phyloP scores from a whole-genome alignment of 768 basidiomycete species.

The Collybia nuda region DNA sequence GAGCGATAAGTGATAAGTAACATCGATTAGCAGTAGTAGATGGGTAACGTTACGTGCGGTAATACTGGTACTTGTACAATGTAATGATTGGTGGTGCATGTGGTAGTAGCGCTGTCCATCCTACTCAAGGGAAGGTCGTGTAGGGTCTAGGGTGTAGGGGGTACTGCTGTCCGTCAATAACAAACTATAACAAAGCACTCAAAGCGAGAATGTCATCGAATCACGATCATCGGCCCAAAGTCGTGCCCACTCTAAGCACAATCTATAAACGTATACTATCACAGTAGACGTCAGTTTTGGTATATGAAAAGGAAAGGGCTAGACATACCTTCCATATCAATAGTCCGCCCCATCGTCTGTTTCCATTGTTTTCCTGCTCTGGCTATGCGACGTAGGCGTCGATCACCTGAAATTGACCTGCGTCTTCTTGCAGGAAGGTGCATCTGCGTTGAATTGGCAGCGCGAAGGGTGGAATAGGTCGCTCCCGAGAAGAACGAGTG shows the following conservation, averaged over 20 bases:
- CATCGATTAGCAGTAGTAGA: too few relatives aligned
- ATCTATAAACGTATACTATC: conserved; percentile 80
- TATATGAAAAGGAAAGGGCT: neutral
- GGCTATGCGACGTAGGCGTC: conserved; percentile 77
- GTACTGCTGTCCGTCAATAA: neutral
- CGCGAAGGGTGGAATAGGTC: conserved; percentile 53
- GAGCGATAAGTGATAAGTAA: too few relatives aligned
- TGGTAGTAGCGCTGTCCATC: too few relatives aligned
- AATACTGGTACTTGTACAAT: too few relatives aligned
- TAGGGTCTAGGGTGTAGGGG: too few relatives aligned
- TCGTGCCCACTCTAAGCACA: conserved; percentile 87
- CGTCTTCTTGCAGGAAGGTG: conserved; percentile 31
- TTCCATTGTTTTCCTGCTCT: conserved; percentile 94
- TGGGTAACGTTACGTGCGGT: too few relatives aligned
- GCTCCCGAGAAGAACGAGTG: conserved; percentile 92
- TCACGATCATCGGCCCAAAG: conserved; percentile 85
- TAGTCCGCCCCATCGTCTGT: conserved; percentile 71
- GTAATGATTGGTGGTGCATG: too few relatives aligned
- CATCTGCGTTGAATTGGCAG: conserved; percentile 49
- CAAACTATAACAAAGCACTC: conserved; percentile 1
- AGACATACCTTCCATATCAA: conserved; percentile 89
- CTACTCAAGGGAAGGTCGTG: too few relatives aligned
- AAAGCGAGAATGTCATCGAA: conserved; percentile 46
- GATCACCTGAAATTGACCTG: conserved; percentile 60
- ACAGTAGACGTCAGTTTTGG: neutral